phyloP scores from a whole-genome alignment of 2,329 filamentous ascomycete species.

The Berkeleyomyces basicola region DNA sequence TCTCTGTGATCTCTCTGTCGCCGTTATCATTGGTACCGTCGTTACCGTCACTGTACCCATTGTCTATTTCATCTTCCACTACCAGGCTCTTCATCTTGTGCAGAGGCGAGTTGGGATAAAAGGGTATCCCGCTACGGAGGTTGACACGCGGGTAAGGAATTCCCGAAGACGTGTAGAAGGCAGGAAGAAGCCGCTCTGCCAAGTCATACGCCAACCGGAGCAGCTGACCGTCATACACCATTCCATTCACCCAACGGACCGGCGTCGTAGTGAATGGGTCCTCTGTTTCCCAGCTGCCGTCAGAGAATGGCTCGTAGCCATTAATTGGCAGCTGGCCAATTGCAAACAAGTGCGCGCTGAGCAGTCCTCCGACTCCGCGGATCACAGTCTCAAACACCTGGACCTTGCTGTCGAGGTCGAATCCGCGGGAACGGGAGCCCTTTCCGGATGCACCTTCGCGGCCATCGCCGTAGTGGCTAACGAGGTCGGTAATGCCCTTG shows the following conservation, averaged over 20 bases:
- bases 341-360: conserved; percentile 89
- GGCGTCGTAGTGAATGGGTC: conserved; percentile 31
- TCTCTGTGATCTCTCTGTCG: conserved; percentile 66
- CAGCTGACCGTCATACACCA: conserved; percentile 78
- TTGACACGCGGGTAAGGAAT: conserved; percentile 93
- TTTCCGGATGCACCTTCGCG: conserved; percentile 48
- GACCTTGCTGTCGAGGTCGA: conserved; percentile 93
- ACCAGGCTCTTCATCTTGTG: conserved; percentile 32
- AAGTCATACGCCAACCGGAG: conserved; percentile 79
- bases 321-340: conserved; percentile 75
- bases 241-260: conserved; percentile 58
- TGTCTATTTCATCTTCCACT: background rate
- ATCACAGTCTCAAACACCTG: conserved; percentile 98
- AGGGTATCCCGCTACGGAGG: conserved; percentile 75
- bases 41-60: background rate
- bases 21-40: background rate
- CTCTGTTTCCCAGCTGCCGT: conserved; percentile 17
- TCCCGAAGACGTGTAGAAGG: conserved; percentile 80
- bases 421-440: conserved; percentile 60
- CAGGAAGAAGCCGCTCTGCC: conserved; percentile 67
- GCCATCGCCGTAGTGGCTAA: conserved; percentile 77
- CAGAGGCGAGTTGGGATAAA: conserved; percentile 74
- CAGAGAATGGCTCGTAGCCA: conserved; percentile 46
- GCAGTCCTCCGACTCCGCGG: conserved; percentile 70
- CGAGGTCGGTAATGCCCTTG: conserved; percentile 56